phyloP scores from a whole-genome alignment of 1,284 basidiomycete genomes.

The Thecaphora frezii region DNA sequence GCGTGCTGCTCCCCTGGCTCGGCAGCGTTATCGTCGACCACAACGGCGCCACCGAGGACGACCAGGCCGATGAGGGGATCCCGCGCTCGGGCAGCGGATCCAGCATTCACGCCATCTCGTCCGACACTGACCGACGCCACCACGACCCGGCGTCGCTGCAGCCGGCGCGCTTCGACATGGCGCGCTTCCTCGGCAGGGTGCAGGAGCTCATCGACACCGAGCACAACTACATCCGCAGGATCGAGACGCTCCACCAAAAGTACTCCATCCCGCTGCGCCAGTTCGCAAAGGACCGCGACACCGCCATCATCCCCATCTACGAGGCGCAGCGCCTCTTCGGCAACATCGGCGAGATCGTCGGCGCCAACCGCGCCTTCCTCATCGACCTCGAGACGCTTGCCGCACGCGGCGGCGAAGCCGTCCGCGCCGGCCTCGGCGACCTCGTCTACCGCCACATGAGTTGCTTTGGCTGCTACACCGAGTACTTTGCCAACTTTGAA shows the following conservation, averaged over 20 bases:
- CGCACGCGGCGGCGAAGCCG: constrained; percentile 63
- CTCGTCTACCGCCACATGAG: constrained; percentile 68
- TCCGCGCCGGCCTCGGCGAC: constrained; percentile 74
- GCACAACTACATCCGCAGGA: constrained; percentile 51
- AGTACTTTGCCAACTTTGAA: constrained; percentile 88
- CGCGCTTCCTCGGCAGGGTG: constrained; percentile 31
- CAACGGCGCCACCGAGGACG: constrained; percentile 8
- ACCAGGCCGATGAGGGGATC: no score
- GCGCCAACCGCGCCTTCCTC: constrained; percentile 83
- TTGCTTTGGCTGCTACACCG: constrained; percentile 81
- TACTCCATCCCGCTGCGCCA: constrained; percentile 87
- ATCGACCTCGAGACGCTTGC: constrained; percentile 71
- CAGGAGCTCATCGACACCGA: constrained; percentile 57
- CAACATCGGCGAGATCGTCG: constrained; percentile 84
- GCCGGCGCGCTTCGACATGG: constrained; percentile 12
- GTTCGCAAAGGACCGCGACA: constrained; percentile 80
- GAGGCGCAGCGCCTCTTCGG: constrained; percentile 90
- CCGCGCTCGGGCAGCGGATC: constrained; percentile 41
- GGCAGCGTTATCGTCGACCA: constrained; percentile 43
- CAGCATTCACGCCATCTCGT: constrained; percentile 42
- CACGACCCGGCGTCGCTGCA: background rate
- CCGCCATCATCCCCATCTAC: constrained; percentile 81
- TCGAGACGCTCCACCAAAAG: constrained; percentile 48
- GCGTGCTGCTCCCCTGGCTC: constrained; percentile 28
- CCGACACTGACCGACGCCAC: constrained; percentile 7